Evolutionary conservation across 371 early-diverging fungal genomes (phyloP), one percentile per base, ranked within the genome.

Genomic region (Haplosporangium sp.): DNA sequence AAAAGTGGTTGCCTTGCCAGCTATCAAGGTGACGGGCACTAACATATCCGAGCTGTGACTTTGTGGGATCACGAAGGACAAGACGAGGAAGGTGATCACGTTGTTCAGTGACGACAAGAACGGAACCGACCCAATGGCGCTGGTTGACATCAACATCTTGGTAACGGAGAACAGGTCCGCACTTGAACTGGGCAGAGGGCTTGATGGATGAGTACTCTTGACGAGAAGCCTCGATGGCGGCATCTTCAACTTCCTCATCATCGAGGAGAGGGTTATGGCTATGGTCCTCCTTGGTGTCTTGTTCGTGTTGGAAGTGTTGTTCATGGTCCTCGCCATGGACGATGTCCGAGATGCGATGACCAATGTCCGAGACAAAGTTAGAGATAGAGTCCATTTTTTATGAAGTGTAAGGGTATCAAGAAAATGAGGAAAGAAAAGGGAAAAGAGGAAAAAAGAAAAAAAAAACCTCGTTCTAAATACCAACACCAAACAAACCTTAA

Each of bases 1-100:
- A 81, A 27, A 81, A 81, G 61, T 72, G 68, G 63, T 74, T 74
- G 62, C 69, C 75, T 61, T 81, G 65, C 81, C 81, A 81, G 60
- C 52, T 44, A 17, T 81, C 81, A 37, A 81, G 63, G 17, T 53
- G 72, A 7, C 61, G 71, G 15, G 81, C 56, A 9, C 10, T 39
- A 7, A 75, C 61, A 52, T 59, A 69, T 1, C 81, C 81, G 55
- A 81, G 58, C 11, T 68, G 69, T 11, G 65, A 45, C 81, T 81
- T 81, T 39, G 75, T 74, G 17, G 81, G 71, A 55, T 81, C 81
- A 13, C 72, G 75, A 44, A 81, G 57, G 69, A 74, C 69, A 11
- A 81, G 65, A 35, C 75, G 67, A 37, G 81, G 75, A 9, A 69
- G 72, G 2, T 13, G 45, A 4, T 69, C 62, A 20, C 55, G 57